These are phyloP conservation scores for Picea glauca DNA, from an alignment of 75 land plant genomes.

Conservation along the genomic window DNA sequence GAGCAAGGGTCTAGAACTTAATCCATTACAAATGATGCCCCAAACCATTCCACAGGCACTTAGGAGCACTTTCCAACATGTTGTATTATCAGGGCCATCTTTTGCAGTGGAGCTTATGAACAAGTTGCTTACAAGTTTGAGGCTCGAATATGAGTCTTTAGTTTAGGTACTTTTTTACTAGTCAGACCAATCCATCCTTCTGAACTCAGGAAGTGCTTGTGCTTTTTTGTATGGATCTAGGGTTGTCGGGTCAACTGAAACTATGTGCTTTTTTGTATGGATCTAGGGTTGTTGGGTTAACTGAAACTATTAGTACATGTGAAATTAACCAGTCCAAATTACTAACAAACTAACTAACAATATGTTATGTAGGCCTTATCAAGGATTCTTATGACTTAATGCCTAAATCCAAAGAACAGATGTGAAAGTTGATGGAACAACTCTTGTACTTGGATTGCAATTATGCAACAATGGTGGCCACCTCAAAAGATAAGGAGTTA, in stretches of 20 bases:
- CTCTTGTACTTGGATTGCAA: slow-evolving; percentile 3
- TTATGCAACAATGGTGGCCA: slow-evolving; percentile 84
- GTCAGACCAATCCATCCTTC: neutral
- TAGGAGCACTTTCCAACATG: slow-evolving; percentile 78
- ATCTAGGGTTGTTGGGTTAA: neutral
- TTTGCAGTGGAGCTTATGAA: slow-evolving; percentile 91
- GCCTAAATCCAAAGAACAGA: slow-evolving; percentile 4
- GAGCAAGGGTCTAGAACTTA: slow-evolving; percentile 92
- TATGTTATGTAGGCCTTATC: slow-evolving; percentile 10
- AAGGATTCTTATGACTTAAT: neutral
- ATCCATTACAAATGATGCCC: slow-evolving; percentile 88
- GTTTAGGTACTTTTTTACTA: neutral
- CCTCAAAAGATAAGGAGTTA: slow-evolving; percentile 85
- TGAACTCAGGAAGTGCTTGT: neutral
- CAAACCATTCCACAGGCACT: slow-evolving; percentile 82
- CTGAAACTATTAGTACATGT: neutral
- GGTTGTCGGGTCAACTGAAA: neutral
- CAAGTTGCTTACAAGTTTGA: slow-evolving; percentile 77
- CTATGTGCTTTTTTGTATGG: neutral
- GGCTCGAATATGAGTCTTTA: neutral
- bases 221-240: neutral
- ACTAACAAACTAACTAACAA: neutral
- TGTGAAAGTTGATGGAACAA: slow-evolving; percentile 12
- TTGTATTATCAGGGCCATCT: slow-evolving; percentile 90
- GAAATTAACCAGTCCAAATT: neutral